Evolutionary conservation across 2,329 filamentous ascomycete genomes (phyloP).

Genomic region (Trichoderma endophyticum): DNA sequence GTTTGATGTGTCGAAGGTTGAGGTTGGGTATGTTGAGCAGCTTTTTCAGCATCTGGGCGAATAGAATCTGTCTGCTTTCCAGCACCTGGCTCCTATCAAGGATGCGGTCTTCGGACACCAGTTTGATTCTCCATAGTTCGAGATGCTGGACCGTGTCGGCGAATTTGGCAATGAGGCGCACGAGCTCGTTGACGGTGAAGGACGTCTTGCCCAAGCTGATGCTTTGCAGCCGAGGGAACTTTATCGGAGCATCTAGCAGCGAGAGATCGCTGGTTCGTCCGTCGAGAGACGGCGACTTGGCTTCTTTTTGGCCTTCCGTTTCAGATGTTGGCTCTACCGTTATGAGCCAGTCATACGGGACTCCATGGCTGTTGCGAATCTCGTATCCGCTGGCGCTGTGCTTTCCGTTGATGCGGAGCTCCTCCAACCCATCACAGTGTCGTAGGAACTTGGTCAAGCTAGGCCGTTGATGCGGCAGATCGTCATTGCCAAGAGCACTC

Average conservation of each 20-base stretch:
- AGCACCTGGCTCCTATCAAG: not conserved
- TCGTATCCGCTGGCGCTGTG: not conserved
- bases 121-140: slow-evolving; percentile 44
- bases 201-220: slow-evolving; percentile 44
- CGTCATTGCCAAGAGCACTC: not conserved
- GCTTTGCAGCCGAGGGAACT: slow-evolving; percentile 34
- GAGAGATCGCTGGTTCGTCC: not conserved
- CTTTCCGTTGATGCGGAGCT: slow-evolving; percentile 22
- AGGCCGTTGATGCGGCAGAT: not conserved
- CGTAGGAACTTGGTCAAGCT: slow-evolving; percentile 23
- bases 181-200: slow-evolving; percentile 30
- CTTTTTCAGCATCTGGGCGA: slow-evolving; percentile 37
- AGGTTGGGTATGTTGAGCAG: slow-evolving; percentile 33
- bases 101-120: slow-evolving; percentile 19
- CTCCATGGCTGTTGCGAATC: not conserved
- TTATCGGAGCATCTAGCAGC: not conserved
- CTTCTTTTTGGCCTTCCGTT: not conserved
- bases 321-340: not conserved
- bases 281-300: not conserved
- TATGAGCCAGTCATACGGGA: slow-evolving; percentile 21
- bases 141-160: slow-evolving; percentile 42
- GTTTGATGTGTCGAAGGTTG: slow-evolving; percentile 26
- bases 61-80: slow-evolving; percentile 33
- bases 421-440: not conserved
- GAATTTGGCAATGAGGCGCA: slow-evolving; percentile 41